Evolutionary conservation across 768 basidiomycete genomes (phyloP).

Genomic region (Pholiota microspora): DNA sequence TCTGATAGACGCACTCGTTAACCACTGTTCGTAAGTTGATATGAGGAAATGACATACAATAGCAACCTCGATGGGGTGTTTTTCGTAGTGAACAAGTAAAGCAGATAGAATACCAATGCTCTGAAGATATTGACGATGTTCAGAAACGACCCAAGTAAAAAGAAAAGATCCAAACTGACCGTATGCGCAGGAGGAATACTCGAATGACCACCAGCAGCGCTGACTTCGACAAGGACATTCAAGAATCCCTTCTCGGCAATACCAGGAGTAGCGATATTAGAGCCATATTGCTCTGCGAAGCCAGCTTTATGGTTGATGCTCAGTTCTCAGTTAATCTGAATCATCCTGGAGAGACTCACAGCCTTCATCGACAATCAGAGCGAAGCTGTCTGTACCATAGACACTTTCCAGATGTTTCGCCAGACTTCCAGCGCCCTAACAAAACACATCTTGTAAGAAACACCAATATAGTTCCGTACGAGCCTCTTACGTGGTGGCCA

Average conservation of each 20-base stretch:
- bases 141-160: neutral
- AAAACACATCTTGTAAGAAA: neutral
- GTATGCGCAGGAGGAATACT: constrained; percentile 83
- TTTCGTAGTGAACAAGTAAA: constrained; percentile 67
- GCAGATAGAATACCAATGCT: constrained; percentile 80
- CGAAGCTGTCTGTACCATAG: constrained; percentile 73
- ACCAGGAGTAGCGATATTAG: constrained; percentile 57
- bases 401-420: constrained; percentile 45
- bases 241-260: constrained; percentile 75
- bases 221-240: constrained; percentile 62
- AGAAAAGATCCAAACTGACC: constrained; percentile 30
- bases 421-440: constrained; percentile 54
- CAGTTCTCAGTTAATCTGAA: neutral
- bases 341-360: constrained; percentile 36
- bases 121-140: constrained; percentile 29
- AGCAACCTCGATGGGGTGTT: constrained; percentile 51
- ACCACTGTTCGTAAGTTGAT: neutral
- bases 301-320: constrained; percentile 34
- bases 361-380: constrained; percentile 88
- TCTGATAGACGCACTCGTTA: constrained; percentile 27
- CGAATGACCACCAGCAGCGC: constrained; percentile 80
- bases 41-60: constrained; percentile 37
- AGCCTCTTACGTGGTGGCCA: constrained; percentile 40
- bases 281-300: constrained; percentile 48
- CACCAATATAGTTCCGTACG: neutral